Percentiles rank a stretch among this genome's conserved stretches.
phyloP scores from a whole-genome alignment of 495 filamentous ascomycete species.

The Neurospora sp. region DNA sequence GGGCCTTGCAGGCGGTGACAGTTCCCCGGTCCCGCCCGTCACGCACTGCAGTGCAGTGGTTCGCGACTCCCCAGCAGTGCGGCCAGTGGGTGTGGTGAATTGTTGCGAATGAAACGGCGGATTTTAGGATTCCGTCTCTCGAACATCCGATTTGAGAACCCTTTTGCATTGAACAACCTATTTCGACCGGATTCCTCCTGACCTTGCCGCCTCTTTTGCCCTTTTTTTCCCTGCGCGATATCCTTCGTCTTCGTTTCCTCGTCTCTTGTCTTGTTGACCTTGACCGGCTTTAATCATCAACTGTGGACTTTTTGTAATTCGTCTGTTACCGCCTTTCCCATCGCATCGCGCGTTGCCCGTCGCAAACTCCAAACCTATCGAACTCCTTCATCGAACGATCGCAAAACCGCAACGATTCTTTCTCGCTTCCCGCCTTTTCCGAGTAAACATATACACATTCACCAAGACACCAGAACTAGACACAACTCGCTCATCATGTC shows the following conservation, averaged over 20 bases:
- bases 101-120: neutral
- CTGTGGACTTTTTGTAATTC: neutral
- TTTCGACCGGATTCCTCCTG: neutral
- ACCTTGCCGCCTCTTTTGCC: neutral
- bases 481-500: conserved; percentile 17
- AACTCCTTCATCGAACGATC: neutral
- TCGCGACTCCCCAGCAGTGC: neutral
- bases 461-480: neutral
- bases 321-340: neutral
- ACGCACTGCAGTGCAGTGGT: neutral
- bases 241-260: neutral
- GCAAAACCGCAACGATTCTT: neutral
- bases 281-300: neutral
- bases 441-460: neutral
- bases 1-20: neutral
- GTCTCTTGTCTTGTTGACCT: neutral
- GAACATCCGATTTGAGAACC: neutral
- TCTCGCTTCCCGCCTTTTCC: neutral
- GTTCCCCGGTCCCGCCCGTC: neutral
- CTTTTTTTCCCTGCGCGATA: neutral
- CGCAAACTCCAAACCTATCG: neutral
- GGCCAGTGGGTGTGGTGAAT: neutral
- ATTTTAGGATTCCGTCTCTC: neutral
- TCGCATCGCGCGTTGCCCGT: neutral
- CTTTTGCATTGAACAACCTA: neutral